Evolutionary conservation across 2,329 filamentous ascomycete genomes (phyloP), one percentile per base, ranked within the genome.

Genomic region (Alternaria dauci): DNA sequence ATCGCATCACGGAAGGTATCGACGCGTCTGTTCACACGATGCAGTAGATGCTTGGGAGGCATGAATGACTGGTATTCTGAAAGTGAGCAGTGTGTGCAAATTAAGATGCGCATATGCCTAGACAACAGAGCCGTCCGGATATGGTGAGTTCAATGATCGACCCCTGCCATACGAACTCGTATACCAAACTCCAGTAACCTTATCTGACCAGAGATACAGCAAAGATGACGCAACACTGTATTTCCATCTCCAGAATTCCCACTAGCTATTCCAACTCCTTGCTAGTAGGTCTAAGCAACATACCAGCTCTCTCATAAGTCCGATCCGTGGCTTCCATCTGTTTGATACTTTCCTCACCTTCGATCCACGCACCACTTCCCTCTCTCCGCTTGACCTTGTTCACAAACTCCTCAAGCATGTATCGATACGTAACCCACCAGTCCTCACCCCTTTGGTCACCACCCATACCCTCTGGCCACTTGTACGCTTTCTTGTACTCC

Each of bases 331-430:
- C 61, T 60, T 73, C 69, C 75, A 80, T 78, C 65, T 78, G 69
- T 44, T 52, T 62, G 26, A 77, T 74, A 36, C 72, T 77, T 25
- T 80, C 78, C 48, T 78, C 71, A 14, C 65, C 58, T 8, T 68
- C 65, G 8, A 79, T 48, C 74, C 74, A 78, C 7, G 63, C 52
- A 20, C 66, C 71, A 16, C 65, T 68, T 3, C 72, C 72, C 36
- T 74, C 59, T 25, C 70, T 65, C 14, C 64, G 67, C 56, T 71
- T 73, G 2, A 78, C 67, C 14, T 59, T 60, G 39, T 77, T 69
- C 25, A 79, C 76, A 64, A 80, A 80, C 14, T 69, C 71, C 56
- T 79, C 76, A 8, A 79, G 56, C 62, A 76, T 71, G 48, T 75
- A 76, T 12, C 76, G 61, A 65, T 79, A 79, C 20, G 76, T 78